Percentiles rank a stretch among this genome's conserved stretches.
phyloP scores from a whole-genome alignment of 1,139 yeast species.

The Diutina neorugosa region DNA sequence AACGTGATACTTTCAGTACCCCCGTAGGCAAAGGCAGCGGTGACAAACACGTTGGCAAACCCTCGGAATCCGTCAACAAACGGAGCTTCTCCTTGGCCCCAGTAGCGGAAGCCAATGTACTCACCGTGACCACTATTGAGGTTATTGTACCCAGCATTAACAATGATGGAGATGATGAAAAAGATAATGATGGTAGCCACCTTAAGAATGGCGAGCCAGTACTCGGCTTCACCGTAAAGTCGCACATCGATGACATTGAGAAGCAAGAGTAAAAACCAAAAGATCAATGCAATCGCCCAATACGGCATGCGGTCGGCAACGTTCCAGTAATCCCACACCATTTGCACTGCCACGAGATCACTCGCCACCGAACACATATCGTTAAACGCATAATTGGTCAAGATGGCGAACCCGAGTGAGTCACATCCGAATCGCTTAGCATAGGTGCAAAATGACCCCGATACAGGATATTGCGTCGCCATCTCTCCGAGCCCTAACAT shows the following conservation, averaged over 20 bases:
- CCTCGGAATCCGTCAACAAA: conserved; percentile 29
- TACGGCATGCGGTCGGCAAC: conserved; percentile 19
- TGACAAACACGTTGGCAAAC: conserved; percentile 23
- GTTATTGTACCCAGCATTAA: neutral
- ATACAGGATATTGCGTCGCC: conserved; percentile 66
- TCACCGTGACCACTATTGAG: neutral
- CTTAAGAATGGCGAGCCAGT: conserved; percentile 36
- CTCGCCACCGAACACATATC: conserved; percentile 52
- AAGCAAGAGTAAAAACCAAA: neutral
- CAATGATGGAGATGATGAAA: conserved; percentile 1
- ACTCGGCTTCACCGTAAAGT: conserved; percentile 68
- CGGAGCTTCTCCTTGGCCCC: conserved; percentile 30
- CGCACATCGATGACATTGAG: conserved; percentile 62
- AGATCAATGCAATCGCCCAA: neutral
- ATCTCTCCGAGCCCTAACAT: conserved; percentile 82
- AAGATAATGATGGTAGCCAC: neutral
- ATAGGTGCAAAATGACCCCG: conserved; percentile 70
- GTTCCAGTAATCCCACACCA: conserved; percentile 46
- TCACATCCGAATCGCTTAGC: conserved; percentile 55
- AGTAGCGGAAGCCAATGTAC: conserved; percentile 26
- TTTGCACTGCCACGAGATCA: conserved; percentile 48
- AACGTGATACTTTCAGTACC: conserved; percentile 1
- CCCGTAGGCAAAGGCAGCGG: conserved; percentile 4
- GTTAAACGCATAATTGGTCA: conserved; percentile 65
- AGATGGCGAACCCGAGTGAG: conserved; percentile 69